Base-by-base conservation (phyloP, 75 land plant species). In the Cupressus sempervirens region DNA sequence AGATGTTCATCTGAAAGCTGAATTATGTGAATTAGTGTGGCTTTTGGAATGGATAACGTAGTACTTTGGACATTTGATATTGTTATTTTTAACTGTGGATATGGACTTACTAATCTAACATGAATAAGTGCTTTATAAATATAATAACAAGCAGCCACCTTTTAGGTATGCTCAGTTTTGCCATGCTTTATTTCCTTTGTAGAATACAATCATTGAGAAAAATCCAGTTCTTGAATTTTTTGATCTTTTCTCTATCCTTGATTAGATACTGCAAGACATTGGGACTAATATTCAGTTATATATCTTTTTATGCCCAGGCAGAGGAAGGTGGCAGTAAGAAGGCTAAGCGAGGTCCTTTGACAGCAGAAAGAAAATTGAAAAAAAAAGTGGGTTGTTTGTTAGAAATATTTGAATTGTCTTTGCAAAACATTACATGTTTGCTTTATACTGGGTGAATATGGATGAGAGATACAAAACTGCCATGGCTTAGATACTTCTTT, bases 351-450 rank as follows among this genome's bases (percentile, higher is more conserved):
- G 89, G 88, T 65, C 89, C 89, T 38, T 54, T 86, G 56, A 86
- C 89, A 46, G 89, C 81, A 53, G 84, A 86, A 82, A 88, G 89
- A 65, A 88, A 86, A 82, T 15, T 48, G 46, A 88, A 86, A 83
- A 88, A 67, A 50, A 88, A 88, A 88, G 88, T 80, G 48, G 9
- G 34, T 30, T 52, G 9, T 82, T 53, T 50, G 30, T 82, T 36
- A 32, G 10, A 15, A 10, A 52, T 48, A 32, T 80, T 46, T 43
- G 45, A 41, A 77, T 43, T 41, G 11, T 77, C 48, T 26, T 77
- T 41, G 11, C 13, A 40, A 43, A 77, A 26, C 41, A 77, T 43
- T 77, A 68, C 45, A 77, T 8, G 6, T 77, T 43, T 23, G 1
- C 46, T 40, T 3, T 43, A 20, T 41, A 23, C 20, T 43, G 43